Base-by-base conservation (phyloP, 2,329 filamentous ascomycete genomes). In the Aspergillus sp. region DNA sequence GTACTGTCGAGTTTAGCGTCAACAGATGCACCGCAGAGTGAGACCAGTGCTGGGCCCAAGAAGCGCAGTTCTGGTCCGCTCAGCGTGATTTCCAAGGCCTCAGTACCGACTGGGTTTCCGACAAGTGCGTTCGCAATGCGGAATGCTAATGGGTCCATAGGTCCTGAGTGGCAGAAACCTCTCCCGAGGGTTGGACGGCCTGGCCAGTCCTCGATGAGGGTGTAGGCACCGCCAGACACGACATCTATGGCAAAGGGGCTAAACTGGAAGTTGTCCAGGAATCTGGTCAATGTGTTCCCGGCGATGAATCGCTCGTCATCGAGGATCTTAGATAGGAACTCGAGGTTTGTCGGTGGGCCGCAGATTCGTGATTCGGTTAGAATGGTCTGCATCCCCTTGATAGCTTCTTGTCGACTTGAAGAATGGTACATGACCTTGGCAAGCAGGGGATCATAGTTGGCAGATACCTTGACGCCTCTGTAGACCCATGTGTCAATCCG, bases 401-500 rank as follows among this genome's bases (percentile, higher is more conserved):
- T 72, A 2, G 78, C 69, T 17, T 71, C 61, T 1, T 67, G 53
- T 43, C 71, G 65, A 5, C 62, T 68, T 6, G 64, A 51, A 0
- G 67, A 69, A 51, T 82, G 77, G 20, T 74, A 74, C 72, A 85
- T 82, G 10, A 81, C 68, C 60, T 82, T 82, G 4, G 76, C 79
- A 46, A 82, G 67, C 4, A 83, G 60, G 0, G 80, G 78, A 58
- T 80, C 79, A 46, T 83, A 84, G 49, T 79, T 72, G 1, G 80
- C 74, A 4, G 77, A 78, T 35, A 85, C 71, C 3, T 70, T 74
- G 2, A 76, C 74, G 5, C 82, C 82, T 1, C 74, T 75, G 46
- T 76, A 72, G 1, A 84, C 72, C 81, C 82, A 85, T 0, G 81
- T 84, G 54, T 86, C 83, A 22, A 86, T 74, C 4, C 83, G 73